Base-by-base conservation (phyloP, 441 rosid genomes). In the Adansonia gregorii region DNA sequence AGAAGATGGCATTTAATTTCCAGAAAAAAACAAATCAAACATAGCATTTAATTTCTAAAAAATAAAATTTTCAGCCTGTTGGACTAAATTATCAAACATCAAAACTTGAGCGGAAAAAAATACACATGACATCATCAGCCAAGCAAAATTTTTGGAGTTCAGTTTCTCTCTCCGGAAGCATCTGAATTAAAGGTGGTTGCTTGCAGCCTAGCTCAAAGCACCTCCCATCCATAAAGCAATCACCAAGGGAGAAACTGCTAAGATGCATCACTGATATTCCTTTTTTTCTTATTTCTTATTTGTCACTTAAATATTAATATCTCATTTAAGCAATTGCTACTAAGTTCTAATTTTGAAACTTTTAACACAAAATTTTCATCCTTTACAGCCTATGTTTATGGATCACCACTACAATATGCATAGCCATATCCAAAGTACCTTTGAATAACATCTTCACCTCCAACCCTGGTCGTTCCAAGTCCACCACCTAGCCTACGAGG, bases 401-500 rank as follows among this genome's bases (percentile, higher is more conserved):
- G 45, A 27, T 15, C 61, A 71, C 24, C 24, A 52, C n/a, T 41
- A 72, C 6, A 31, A 60, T 19, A 11, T 64, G 66, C 35, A 75
- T 48, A 68, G 65, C 72, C 82, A 87, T 87, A 87, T 74, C 61
- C 87, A 75, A 87, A 76, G 63, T 80, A 56, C 85, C 78, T 90
- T 77, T 85, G 91, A 73, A 82, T 86, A 76, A 85, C 85, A 67
- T 91, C 97, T 87, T 90, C 98, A 82, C 92, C 93, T 49, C 95
- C 91, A 67, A 91, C 89, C 75, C 98, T 87, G 74, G 92, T 87
- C 14, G 97, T 90, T 82, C 98, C 98, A 83, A 94, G 97, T 76
- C 98, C 98, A 86, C 98, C 98, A 76, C 98, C 98, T 72, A 94
- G 90, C 69, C 98, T 88, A 65, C 98, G 97, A 56, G 98, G 98